These are phyloP conservation scores for Wickerhamomyces mucosus DNA, from an alignment of 805 yeast species.

Conservation along the genomic window DNA sequence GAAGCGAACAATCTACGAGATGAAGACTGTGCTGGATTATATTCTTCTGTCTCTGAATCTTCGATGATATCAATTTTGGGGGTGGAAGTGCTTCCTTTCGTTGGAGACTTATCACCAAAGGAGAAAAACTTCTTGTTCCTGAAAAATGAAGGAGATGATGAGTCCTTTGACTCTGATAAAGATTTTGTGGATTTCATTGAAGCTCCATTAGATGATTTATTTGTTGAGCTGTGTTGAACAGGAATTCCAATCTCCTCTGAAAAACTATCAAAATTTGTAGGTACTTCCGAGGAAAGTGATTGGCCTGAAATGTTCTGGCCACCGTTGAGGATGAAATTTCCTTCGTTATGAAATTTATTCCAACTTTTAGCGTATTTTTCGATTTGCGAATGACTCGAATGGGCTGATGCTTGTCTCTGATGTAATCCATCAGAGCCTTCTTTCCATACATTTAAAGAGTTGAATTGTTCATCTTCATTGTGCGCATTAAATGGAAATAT, in stretches of 20 bases:
- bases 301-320: conserved; percentile 2
- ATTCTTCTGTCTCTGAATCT: conserved; percentile 13
- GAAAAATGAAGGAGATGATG: conserved; percentile 29
- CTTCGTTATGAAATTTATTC: conserved; percentile 9
- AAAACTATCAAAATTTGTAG: conserved; percentile 4
- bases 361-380: conserved; percentile 13
- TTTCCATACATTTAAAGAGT: conserved; percentile 1
- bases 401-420: conserved; percentile 9
- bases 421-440: conserved; percentile 2
- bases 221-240: conserved; percentile 13
- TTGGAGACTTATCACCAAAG: conserved; percentile 20
- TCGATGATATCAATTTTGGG: conserved; percentile 9
- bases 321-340: not conserved
- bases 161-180: conserved; percentile 8
- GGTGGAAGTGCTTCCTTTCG: conserved; percentile 5
- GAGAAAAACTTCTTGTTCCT: conserved; percentile 25
- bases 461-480: conserved; percentile 1
- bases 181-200: conserved; percentile 12
- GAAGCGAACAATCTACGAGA: conserved; percentile 13
- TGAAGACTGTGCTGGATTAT: conserved; percentile 3
- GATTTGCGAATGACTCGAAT: conserved; percentile 5
- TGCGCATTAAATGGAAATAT: conserved; percentile 1
- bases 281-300: conserved; percentile 9
- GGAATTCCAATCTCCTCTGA: conserved; percentile 8
- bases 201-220: conserved; percentile 12